A percentile compares a stretch with the other conserved stretches of the same genome.
These are phyloP conservation scores for Globisporangium rhizosaccharum DNA, from an alignment of 352 stramenopile genomes.

Conservation along the genomic window DNA sequence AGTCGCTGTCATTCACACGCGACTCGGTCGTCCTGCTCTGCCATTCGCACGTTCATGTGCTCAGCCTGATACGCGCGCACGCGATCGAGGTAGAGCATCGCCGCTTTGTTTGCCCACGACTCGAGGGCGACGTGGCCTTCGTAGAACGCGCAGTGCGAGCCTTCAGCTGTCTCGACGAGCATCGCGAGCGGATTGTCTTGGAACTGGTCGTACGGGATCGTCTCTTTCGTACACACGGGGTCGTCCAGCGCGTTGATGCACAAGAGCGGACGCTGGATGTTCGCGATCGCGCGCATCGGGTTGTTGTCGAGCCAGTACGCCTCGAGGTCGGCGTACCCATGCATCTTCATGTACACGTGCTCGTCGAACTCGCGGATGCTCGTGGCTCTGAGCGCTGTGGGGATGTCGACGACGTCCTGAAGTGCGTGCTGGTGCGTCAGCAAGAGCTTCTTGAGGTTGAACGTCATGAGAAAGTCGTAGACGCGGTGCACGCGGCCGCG, in stretches of 20 bases:
- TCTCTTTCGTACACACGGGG: slow-evolving; percentile 70
- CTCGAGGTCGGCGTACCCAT: slow-evolving; percentile 61
- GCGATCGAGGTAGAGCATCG: slow-evolving; percentile 58
- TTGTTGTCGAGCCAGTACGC: slow-evolving; percentile 73
- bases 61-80: slow-evolving; percentile 34
- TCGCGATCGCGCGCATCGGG: slow-evolving; percentile 57
- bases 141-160: slow-evolving; percentile 76
- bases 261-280: slow-evolving; percentile 50
- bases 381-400: slow-evolving; percentile 35
- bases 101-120: slow-evolving; percentile 54
- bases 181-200: slow-evolving; percentile 40
- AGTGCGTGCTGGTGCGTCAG: slow-evolving; percentile 42
- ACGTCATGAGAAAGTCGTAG: slow-evolving; percentile 81
- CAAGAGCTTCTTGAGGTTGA: slow-evolving; percentile 66
- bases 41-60: not conserved
- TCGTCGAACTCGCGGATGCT: slow-evolving; percentile 68
- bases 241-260: slow-evolving; percentile 79
- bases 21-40: not conserved
- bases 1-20: not conserved
- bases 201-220: slow-evolving; percentile 61
- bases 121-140: slow-evolving; percentile 54
- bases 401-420: slow-evolving; percentile 37
- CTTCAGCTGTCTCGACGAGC: slow-evolving; percentile 46
- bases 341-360: slow-evolving; percentile 78
- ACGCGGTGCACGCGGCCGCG: slow-evolving; percentile 49